Conservation (phyloP, 2,329 filamentous ascomycete genomes). For the Tolypocladium paradoxum region DNA sequence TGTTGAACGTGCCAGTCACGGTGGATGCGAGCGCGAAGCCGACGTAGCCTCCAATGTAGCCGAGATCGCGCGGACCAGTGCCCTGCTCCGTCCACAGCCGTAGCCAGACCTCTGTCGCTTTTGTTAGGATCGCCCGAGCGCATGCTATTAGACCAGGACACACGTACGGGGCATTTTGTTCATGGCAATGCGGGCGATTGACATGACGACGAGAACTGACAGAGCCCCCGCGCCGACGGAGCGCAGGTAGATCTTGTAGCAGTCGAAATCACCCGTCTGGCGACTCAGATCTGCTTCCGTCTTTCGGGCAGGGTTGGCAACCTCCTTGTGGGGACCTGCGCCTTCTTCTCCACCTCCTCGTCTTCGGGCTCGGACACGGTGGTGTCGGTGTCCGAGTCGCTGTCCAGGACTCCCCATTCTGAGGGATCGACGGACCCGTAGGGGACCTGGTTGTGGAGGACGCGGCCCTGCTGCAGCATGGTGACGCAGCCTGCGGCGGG, state of each 20-base stretch:
- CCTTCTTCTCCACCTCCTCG: background rate
- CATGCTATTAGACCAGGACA: background rate
- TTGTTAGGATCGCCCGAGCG: background rate
- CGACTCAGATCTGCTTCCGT: background rate
- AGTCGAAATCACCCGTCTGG: background rate
- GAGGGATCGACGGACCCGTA: constrained; percentile 8
- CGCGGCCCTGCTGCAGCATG: constrained; percentile 11
- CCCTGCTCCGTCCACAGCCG: background rate
- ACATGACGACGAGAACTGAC: background rate
- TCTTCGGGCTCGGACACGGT: background rate
- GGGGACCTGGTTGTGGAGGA: constrained; percentile 12
- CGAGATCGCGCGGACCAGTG: background rate
- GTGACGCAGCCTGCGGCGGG: constrained; percentile 14
- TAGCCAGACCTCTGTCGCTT: background rate
- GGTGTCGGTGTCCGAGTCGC: background rate
- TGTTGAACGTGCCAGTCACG: background rate
- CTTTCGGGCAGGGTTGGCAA: background rate
- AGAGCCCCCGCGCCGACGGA: background rate
- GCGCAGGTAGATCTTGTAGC: background rate
- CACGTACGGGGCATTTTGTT: background rate
- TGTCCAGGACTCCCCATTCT: background rate
- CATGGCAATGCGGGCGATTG: background rate
- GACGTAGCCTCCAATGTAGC: background rate
- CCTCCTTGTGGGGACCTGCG: background rate
- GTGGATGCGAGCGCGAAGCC: background rate